phyloP scores from a whole-genome alignment of 2,329 filamentous ascomycete species.

The Pseudogymnoascus sp. region DNA sequence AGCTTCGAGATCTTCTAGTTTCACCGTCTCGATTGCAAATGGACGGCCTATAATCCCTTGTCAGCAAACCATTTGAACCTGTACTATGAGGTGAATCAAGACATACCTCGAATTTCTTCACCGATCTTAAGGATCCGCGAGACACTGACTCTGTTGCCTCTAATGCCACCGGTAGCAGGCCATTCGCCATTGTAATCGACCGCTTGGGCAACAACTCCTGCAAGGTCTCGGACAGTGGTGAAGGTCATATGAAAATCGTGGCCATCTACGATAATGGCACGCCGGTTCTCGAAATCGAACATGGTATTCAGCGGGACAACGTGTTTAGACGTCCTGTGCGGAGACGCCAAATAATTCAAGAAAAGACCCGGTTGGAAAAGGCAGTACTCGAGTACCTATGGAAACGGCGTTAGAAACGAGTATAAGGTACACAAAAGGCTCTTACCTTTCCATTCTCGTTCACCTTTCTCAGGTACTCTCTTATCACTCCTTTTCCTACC shows the following conservation, averaged over 20 bases:
- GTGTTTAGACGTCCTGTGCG: slow-evolving; percentile 32
- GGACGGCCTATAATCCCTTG: slow-evolving; percentile 22
- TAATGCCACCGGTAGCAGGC: slow-evolving; percentile 28
- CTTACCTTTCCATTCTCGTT: slow-evolving; percentile 33
- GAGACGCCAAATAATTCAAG: slow-evolving; percentile 40
- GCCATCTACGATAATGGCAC: slow-evolving; percentile 36
- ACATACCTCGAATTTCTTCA: slow-evolving; percentile 33
- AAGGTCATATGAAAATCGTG: slow-evolving; percentile 35
- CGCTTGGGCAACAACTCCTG: slow-evolving; percentile 27
- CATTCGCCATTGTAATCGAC: slow-evolving; percentile 27
- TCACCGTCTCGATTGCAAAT: slow-evolving; percentile 38
- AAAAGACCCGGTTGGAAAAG: slow-evolving; percentile 43
- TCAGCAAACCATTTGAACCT: slow-evolving; percentile 13
- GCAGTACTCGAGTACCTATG: slow-evolving; percentile 38
- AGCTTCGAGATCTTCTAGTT: slow-evolving; percentile 38
- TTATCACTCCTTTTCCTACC: slow-evolving; percentile 33
- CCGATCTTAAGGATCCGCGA: slow-evolving; percentile 32
- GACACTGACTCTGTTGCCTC: slow-evolving; percentile 22
- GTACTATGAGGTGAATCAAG: background rate
- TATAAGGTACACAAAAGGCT: background rate
- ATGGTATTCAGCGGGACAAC: slow-evolving; percentile 26
- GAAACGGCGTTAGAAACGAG: background rate
- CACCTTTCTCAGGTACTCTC: slow-evolving; percentile 33
- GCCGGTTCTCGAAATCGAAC: slow-evolving; percentile 28
- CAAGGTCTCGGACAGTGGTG: slow-evolving; percentile 38